Conservation (phyloP, 768 basidiomycete genomes). For the Heimioporus sp. region DNA sequence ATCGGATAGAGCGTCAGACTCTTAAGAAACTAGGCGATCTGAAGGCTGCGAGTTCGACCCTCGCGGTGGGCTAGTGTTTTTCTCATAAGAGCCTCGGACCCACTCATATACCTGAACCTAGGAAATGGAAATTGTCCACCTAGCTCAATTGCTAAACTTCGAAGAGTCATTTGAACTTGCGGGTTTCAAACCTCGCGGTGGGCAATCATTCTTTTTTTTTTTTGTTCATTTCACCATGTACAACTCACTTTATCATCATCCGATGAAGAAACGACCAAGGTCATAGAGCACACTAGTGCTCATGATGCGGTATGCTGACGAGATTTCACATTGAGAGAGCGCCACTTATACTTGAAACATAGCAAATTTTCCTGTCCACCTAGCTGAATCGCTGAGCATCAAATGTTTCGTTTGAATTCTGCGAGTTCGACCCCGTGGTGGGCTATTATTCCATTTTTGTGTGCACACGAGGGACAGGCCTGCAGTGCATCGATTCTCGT, state of each 20-base stretch:
- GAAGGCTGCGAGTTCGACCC: constrained; percentile 66
- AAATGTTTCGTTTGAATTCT: constrained; percentile 46
- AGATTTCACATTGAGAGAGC: too few relatives aligned
- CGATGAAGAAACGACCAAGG: too few relatives aligned
- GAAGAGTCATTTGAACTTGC: neutral
- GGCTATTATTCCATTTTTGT: constrained; percentile 29
- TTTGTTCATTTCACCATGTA: neutral
- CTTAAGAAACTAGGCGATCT: constrained; percentile 49
- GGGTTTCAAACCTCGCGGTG: neutral
- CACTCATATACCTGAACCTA: neutral
- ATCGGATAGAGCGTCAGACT: constrained; percentile 69
- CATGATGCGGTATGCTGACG: too few relatives aligned
- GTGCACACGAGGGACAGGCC: too few relatives aligned
- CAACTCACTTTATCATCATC: too few relatives aligned
- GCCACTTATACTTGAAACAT: too few relatives aligned
- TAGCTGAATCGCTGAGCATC: too few relatives aligned
- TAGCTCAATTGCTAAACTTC: neutral
- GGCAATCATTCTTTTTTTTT: neutral
- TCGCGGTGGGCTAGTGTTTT: constrained; percentile 54
- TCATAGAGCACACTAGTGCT: too few relatives aligned
- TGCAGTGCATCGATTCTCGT: too few relatives aligned
- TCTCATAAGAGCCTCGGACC: neutral
- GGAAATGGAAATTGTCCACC: too few relatives aligned
- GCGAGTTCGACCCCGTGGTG: constrained; percentile 66
- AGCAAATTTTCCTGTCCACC: too few relatives aligned